These are phyloP conservation scores for Trichoderma koningiopsis DNA, from an alignment of 2,329 filamentous ascomycete genomes.

Conservation along the genomic window DNA sequence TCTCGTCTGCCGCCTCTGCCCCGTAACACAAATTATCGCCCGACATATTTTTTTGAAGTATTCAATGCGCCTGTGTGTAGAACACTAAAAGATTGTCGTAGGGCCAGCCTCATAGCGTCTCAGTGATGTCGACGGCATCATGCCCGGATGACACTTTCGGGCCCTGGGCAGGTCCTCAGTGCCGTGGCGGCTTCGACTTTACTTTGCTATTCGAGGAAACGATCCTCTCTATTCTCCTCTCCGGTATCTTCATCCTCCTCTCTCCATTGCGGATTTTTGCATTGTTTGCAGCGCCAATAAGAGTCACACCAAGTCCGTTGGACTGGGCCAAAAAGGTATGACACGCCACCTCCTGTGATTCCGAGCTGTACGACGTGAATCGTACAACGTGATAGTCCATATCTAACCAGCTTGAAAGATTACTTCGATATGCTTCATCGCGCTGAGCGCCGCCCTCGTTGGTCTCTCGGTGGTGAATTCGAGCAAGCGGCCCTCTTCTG, in stretches of 20 bases:
- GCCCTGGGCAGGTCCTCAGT: constrained; percentile 23
- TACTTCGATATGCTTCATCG: constrained; percentile 18
- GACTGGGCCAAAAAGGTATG: constrained; percentile 20
- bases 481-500: background rate
- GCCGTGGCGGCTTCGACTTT: constrained; percentile 32
- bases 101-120: background rate
- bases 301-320: constrained; percentile 8
- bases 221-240: constrained; percentile 27
- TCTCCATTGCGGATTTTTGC: background rate
- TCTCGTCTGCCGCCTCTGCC: too few species aligned
- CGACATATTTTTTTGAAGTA: background rate
- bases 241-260: constrained; percentile 17
- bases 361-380: background rate
- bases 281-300: background rate
- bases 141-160: constrained; percentile 22
- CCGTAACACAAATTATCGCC: background rate
- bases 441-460: constrained; percentile 14
- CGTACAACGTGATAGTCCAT: background rate
- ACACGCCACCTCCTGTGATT: background rate
- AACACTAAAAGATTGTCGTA: background rate
- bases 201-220: constrained; percentile 30
- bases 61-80: background rate
- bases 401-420: background rate
- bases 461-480: constrained; percentile 9
- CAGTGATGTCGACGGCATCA: background rate